phyloP scores from a whole-genome alignment of 2,329 filamentous ascomycete genomes.

The Peltaster fructicola region DNA sequence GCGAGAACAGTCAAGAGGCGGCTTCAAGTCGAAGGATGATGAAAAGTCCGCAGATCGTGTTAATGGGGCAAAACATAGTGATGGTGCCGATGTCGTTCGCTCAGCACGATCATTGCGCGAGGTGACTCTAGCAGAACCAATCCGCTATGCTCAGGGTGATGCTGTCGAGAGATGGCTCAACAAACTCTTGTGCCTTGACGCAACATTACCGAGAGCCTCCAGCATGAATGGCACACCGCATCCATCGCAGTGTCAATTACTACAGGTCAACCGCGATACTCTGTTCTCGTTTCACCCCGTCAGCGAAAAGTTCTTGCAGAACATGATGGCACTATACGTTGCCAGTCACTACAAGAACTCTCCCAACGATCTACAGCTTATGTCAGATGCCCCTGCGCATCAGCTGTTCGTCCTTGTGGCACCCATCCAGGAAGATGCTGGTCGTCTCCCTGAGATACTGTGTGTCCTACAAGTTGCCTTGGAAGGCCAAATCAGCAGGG shows the following conservation, averaged over 20 bases:
- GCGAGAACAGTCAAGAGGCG: constrained; percentile 70
- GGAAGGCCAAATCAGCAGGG: constrained; percentile 84
- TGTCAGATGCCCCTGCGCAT: constrained; percentile 94
- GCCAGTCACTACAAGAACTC: constrained; percentile 97
- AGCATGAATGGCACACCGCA: constrained; percentile 72
- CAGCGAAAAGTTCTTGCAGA: constrained; percentile 90
- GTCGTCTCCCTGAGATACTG: constrained; percentile 74
- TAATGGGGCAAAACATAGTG: constrained; percentile 56
- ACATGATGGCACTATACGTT: constrained; percentile 96
- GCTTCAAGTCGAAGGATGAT: constrained; percentile 34
- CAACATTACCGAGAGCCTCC: constrained; percentile 63
- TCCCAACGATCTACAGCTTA: constrained; percentile 91
- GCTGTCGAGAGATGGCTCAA: constrained; percentile 94
- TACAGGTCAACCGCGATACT: constrained; percentile 90
- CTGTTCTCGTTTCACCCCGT: constrained; percentile 96
- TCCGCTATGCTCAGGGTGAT: constrained; percentile 83
- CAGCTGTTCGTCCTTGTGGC: constrained; percentile 89
- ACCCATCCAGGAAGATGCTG: constrained; percentile 59
- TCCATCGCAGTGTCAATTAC: constrained; percentile 75
- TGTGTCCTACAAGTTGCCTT: constrained; percentile 89
- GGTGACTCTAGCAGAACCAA: constrained; percentile 83
- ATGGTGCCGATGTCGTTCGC: constrained; percentile 37
- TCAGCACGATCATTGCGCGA: constrained; percentile 71
- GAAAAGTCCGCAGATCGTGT: constrained; percentile 59
- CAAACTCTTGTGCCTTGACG: constrained; percentile 79